Evolutionary conservation across 164 flowering plant genomes (phyloP), one percentile per base, ranked within the genome.

Genomic region (Litsea cubeba): DNA sequence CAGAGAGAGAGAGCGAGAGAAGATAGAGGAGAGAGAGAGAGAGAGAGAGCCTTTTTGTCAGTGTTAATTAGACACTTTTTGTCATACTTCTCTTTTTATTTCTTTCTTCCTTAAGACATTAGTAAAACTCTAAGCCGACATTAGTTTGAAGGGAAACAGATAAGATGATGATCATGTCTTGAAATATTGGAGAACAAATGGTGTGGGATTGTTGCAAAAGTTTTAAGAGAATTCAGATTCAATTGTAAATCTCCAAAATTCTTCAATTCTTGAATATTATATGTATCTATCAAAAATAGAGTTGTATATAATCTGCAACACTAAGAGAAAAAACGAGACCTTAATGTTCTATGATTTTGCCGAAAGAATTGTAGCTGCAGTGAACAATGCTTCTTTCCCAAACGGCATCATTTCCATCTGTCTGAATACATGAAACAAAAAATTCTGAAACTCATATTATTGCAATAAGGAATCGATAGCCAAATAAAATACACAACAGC

Each of bases 371-470:
- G 73, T 26, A 12, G 90, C 88, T 26, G 97, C 97, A 20, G 88
- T 81, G 80, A 94, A 88, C 40, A 94, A 49, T 28, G 97, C 91
- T 79, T 87, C 91, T 79, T 83, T 88, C 66, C 79, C 87, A 28
- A 84, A 63, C 32, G 88, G 80, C 57, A 80, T 65, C 57, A 89
- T 81, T 80, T 83, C 86, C 80, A 83, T 72, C 3, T 77, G 65
- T 83, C 98, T 91, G 83, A 78, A 83, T n/a, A 79, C 49, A 26
- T 50, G 58, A 79, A 49, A 54, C 60, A 63, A 7, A 17, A 30
- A 18, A 57, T 63, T 22, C 24, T 14, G 28, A 63, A 63, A 3
- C 69, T 18, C 2, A 66, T 14, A 32, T 17, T 66, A 30, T 66
- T 30, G 15, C n/a, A 30, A 24, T 12, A 63, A 54, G n/a, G 60